phyloP scores from a whole-genome alignment of 805 yeast species.

The Myxozyma udenii region DNA sequence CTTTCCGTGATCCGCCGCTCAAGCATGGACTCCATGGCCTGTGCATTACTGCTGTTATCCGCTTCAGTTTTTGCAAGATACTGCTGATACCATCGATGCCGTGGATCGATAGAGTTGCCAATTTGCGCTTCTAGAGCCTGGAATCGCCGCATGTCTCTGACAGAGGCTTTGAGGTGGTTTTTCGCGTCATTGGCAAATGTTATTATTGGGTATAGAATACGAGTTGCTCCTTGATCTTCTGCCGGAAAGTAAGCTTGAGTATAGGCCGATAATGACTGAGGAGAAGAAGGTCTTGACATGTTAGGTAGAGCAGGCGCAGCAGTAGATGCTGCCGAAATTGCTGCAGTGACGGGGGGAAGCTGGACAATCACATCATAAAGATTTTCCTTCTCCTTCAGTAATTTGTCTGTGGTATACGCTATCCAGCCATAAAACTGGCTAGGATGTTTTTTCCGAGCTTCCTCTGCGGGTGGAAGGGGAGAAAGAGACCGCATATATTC shows the following conservation, averaged over 20 bases:
- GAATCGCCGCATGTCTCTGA: conserved; percentile 28
- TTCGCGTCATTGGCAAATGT: conserved; percentile 5
- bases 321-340: conserved; percentile 21
- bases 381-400: conserved; percentile 16
- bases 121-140: conserved; percentile 26
- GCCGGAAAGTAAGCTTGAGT: background rate
- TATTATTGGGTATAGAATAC: conserved; percentile 19
- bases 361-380: conserved; percentile 20
- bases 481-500: conserved; percentile 21
- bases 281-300: conserved; percentile 16
- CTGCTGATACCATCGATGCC: conserved; percentile 24
- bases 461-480: conserved; percentile 21
- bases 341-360: conserved; percentile 21
- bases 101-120: conserved; percentile 26
- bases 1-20: conserved; percentile 17
- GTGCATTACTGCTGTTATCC: background rate
- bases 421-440: conserved; percentile 27
- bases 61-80: background rate
- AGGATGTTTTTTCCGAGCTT: conserved; percentile 15
- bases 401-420: conserved; percentile 27
- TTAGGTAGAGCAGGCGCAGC: conserved; percentile 3
- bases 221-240: background rate
- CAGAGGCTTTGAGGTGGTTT: conserved; percentile 13
- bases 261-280: conserved; percentile 7
- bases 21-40: background rate